Conservation (phyloP, 2,329 filamentous ascomycete genomes). For the Talaromyces sp. region DNA sequence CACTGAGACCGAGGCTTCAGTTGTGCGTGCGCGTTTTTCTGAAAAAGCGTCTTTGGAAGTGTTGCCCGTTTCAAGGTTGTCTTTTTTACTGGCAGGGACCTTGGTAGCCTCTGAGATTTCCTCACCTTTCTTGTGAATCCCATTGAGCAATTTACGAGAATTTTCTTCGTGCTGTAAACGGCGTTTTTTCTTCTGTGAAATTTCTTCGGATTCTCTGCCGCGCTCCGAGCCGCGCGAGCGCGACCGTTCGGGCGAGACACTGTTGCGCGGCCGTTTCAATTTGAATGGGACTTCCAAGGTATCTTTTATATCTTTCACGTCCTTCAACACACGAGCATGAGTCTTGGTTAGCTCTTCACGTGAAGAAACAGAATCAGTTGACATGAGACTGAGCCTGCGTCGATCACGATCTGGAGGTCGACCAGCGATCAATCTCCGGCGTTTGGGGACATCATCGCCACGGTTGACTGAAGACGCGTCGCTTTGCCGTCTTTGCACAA, state of each 20-base stretch:
- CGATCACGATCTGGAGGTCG: conserved; percentile 38
- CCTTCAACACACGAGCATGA: conserved; percentile 19
- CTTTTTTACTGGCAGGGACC: conserved; percentile 12
- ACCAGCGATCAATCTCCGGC: conserved; percentile 41
- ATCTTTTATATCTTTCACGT: conserved; percentile 5
- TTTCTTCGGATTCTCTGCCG: conserved; percentile 30
- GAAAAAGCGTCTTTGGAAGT: conserved; percentile 18
- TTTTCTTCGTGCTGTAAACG: conserved; percentile 41
- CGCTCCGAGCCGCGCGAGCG: conserved; percentile 33
- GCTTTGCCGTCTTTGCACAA: conserved; percentile 29
- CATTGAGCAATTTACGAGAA: conserved; percentile 30
- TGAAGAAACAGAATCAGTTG: conserved; percentile 40
- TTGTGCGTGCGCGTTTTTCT: conserved; percentile 17
- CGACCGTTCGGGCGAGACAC: conserved; percentile 40
- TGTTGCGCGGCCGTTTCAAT: conserved; percentile 42
- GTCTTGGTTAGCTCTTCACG: conserved; percentile 36
- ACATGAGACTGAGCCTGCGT: conserved; percentile 35
- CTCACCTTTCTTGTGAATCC: conserved; percentile 26
- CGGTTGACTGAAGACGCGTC: conserved; percentile 28
- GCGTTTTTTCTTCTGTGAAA: conserved; percentile 41
- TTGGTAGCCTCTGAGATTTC: conserved; percentile 19
- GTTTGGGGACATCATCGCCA: conserved; percentile 36
- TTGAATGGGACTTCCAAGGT: conserved; percentile 16
- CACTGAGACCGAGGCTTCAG: conserved; percentile 23
- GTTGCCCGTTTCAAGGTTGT: conserved; percentile 23